Base-by-base conservation (phyloP, 1,139 yeast genomes). In the Hemisphaericaspora subhashii region DNA sequence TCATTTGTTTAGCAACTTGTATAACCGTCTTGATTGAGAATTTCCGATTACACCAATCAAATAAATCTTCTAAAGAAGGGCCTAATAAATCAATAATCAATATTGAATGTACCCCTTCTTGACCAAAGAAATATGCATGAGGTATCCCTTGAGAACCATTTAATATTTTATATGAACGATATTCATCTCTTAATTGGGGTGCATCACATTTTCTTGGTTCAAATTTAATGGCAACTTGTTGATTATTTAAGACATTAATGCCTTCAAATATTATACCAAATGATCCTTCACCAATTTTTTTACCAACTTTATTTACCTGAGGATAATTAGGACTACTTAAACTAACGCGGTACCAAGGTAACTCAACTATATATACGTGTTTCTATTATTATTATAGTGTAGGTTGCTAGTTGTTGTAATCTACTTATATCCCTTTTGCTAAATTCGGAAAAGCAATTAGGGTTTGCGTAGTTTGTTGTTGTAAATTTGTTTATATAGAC, bases 221-320 rank as follows among this genome's bases (percentile, higher is more conserved):
- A 48, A 83, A 84, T 62, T 84, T 85, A 50, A 78, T 76, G 66
- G 98, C 74, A 66, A 95, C 77, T 59, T 86, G 77, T 68, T 83
- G 80, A 58, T 86, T 87, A 49, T 77, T 74, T 52, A 92, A 74
- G 48, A 92, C 72, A 60, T 92, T 92, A 41, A 86, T 81, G 24
- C 98, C 98, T 66, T 90, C 97, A 62, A 90, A 92, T 39, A 92
- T 90, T 37, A 90, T 92, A 16, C 98, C 98, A 68, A 92, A 92
- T 1, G 98, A 90, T 14, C 98, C 98, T 64, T 92, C 98, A 29
- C 98, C 98, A 44, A 92, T 92, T 68, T 92, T 92, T 60, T 89
- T 89, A 35, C 97, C 98, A 44, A 92, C 89, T 50, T 92, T 89
- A 68, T n/a, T n/a, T n/a, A n/a, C n/a, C n/a, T n/a, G n/a, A n/a